These are phyloP conservation scores for Saposhnikovia divaricata DNA, from an alignment of 129 eudicot genomes.

Conservation along the genomic window DNA sequence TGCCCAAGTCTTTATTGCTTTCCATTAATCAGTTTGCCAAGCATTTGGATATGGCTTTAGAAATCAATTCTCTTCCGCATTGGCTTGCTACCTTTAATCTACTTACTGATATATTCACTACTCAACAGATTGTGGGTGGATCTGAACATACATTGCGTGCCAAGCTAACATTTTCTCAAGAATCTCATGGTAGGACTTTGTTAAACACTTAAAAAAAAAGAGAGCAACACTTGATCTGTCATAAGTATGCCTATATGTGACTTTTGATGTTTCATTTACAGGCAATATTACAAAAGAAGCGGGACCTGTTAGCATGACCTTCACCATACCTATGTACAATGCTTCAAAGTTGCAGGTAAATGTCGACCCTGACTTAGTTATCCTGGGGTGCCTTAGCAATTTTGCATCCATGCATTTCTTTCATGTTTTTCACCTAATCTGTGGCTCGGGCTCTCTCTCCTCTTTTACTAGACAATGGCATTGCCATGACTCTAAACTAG, in stretches of 20 bases:
- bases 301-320: slow-evolving; percentile 94
- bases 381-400: neutral
- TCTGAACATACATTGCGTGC: slow-evolving; percentile 95
- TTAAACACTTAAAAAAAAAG: neutral
- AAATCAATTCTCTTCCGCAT: too few relatives aligned
- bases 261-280: slow-evolving; percentile 14
- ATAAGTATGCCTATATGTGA: slow-evolving; percentile 3
- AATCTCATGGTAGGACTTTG: slow-evolving; percentile 62
- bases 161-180: slow-evolving; percentile 86
- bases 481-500: too few relatives aligned
- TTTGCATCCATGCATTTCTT: neutral
- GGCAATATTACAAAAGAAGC: slow-evolving; percentile 96
- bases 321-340: slow-evolving; percentile 94
- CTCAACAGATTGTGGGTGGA: slow-evolving; percentile 85
- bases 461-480: too few relatives aligned
- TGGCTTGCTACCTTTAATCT: too few relatives aligned
- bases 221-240: neutral
- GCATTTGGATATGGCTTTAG: neutral
- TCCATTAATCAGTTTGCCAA: neutral
- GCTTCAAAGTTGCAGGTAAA: slow-evolving; percentile 86
- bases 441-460: too few relatives aligned
- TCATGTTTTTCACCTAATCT: neutral
- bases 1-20: neutral
- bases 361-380: slow-evolving; percentile 1
- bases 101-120: slow-evolving; percentile 21